Conservation (phyloP, 768 basidiomycete species). For the Paxillus involutus region DNA sequence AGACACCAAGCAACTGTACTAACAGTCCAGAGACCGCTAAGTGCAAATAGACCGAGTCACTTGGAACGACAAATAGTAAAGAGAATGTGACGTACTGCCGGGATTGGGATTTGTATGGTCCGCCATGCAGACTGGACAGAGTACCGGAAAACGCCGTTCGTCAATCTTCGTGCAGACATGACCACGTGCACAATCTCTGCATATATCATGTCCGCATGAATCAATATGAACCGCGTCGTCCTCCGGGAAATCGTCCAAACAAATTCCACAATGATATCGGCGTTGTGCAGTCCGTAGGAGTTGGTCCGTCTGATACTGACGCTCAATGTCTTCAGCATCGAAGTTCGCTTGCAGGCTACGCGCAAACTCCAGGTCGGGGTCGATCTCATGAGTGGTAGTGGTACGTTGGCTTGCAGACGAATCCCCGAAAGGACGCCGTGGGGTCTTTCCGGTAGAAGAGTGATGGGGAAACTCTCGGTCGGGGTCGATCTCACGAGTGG, state of each 20-base stretch:
- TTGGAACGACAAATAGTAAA: neutral
- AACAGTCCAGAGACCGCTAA: slow-evolving; percentile 39
- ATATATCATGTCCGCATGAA: slow-evolving; percentile 51
- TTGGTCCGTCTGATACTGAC: slow-evolving; percentile 31
- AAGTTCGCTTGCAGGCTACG: slow-evolving; percentile 36
- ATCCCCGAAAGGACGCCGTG: too few species aligned
- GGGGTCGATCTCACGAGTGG: neutral
- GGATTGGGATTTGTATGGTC: slow-evolving; percentile 29
- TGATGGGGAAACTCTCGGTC: slow-evolving; percentile 5
- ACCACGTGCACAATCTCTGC: slow-evolving; percentile 47
- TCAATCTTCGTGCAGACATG: slow-evolving; percentile 48
- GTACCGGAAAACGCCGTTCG: slow-evolving; percentile 55
- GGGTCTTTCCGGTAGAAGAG: too few species aligned
- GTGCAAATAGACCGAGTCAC: neutral
- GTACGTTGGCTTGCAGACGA: too few species aligned
- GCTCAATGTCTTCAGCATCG: slow-evolving; percentile 39
- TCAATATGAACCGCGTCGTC: slow-evolving; percentile 42
- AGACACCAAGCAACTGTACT: slow-evolving; percentile 44
- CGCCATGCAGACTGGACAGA: slow-evolving; percentile 56
- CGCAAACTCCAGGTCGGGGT: slow-evolving; percentile 15
- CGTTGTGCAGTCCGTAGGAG: slow-evolving; percentile 33
- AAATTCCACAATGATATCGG: slow-evolving; percentile 54
- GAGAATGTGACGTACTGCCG: slow-evolving; percentile 23
- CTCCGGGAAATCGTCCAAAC: slow-evolving; percentile 48
- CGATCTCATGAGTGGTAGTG: too few species aligned